Evolutionary conservation across 2,329 filamentous ascomycete genomes (phyloP), one percentile per base, ranked within the genome.

Genomic region (Coniochaeta sp.): DNA sequence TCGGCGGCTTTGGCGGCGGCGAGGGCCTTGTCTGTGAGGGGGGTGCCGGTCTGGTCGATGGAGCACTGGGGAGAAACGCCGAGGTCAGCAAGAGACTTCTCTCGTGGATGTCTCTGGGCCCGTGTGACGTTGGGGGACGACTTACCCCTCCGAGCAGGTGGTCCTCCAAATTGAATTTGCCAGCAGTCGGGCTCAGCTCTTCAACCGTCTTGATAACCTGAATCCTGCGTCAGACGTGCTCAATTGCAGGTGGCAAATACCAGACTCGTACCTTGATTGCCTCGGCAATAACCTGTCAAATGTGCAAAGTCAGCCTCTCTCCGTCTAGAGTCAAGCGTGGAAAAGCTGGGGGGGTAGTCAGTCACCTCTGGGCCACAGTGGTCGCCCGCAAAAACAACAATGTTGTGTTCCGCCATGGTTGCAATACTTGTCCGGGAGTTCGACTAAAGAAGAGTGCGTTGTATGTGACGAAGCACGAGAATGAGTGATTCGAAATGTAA

Each of bases 81-180:
- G 47, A 54, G 47, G 47, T 54, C 22, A 54, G 47, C 22, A 33
- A 57, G 24, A 56, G 58, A 52, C 31, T 36, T 14, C 12, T 36
- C 34, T 36, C 34, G 34, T 36, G 34, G 34, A 36, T 36, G 34
- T 36, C 34, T 36, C 14, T 36, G 34, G 34, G 34, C 63, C 36
- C 66, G 66, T 54, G 22, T 24, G 47, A 24, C 33, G 36, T 31
- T 61, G 56, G 36, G 28, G 44, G 26, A 34, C 64, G 63, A 84
- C 90, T 79, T 85, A 96, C 93, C 70, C 95, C 93, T 69, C 95
- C 93, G 61, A 99, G 84, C 61, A 96, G 82, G 73, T 97, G 91
- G 60, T 96, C 86, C 72, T 96, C 85, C 69, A 97, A 89, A 73
- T 95, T 91, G 79, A 98, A 96, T 69, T 88, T 88, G 73, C 78